Conservation (phyloP, 495 filamentous ascomycete species). For the Penicillium diatomitis region DNA sequence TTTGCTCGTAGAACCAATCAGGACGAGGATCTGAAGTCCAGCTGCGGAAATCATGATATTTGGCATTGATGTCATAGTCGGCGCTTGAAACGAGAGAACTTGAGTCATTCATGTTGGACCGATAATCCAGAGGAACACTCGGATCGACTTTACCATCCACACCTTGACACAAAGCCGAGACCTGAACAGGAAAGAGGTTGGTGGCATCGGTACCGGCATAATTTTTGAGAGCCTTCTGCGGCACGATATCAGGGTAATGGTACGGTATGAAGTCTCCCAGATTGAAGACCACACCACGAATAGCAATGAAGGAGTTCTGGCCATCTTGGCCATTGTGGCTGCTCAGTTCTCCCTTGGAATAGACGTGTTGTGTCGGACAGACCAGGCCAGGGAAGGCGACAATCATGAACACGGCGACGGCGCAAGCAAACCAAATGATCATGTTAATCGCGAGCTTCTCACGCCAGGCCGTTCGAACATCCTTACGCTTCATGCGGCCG, state of each 20-base stretch:
- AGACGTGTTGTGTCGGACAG: slow-evolving; percentile 87
- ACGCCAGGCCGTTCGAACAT: slow-evolving; percentile 89
- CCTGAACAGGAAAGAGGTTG: slow-evolving; percentile 85
- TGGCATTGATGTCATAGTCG: slow-evolving; percentile 57
- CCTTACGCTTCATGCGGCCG: slow-evolving; percentile 84
- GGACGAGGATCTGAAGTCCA: slow-evolving; percentile 72
- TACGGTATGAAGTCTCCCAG: slow-evolving; percentile 59
- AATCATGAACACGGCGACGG: slow-evolving; percentile 74
- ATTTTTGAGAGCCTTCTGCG: slow-evolving; percentile 52
- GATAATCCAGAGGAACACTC: slow-evolving; percentile 73
- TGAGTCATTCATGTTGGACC: slow-evolving; percentile 58
- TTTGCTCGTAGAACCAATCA: slow-evolving; percentile 86
- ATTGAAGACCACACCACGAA: slow-evolving; percentile 86
- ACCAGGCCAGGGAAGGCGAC: slow-evolving; percentile 80
- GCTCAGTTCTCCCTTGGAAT: slow-evolving; percentile 67
- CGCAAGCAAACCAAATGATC: slow-evolving; percentile 87
- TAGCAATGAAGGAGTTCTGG: slow-evolving; percentile 56
- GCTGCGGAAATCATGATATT: slow-evolving; percentile 89
- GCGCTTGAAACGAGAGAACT: slow-evolving; percentile 54
- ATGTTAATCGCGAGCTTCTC: slow-evolving; percentile 98
- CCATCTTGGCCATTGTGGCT: slow-evolving; percentile 64
- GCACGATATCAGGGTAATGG: slow-evolving; percentile 78
- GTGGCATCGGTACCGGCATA: slow-evolving; percentile 87
- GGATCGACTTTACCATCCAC: slow-evolving; percentile 54
- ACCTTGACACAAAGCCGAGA: slow-evolving; percentile 83